phyloP scores from a whole-genome alignment of 2,329 filamentous ascomycete species.

The Exophiala spinifera region DNA sequence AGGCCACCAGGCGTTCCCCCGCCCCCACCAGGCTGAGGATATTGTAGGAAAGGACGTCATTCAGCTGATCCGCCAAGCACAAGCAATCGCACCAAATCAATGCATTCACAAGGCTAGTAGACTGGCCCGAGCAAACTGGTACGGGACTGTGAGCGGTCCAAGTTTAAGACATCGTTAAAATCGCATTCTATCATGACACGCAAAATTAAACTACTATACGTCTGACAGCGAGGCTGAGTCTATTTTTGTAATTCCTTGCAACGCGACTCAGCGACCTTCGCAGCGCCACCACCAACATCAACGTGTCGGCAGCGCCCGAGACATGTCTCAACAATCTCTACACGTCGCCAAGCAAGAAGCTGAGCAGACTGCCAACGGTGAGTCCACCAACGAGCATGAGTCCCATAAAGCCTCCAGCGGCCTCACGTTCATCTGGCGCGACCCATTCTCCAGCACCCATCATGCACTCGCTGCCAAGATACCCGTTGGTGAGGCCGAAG shows the following conservation, averaged over 20 bases:
- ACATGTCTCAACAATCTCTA: conserved; percentile 11
- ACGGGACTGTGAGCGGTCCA: neutral
- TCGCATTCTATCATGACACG: neutral
- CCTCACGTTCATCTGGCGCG: conserved; percentile 76
- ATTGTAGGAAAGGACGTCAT: neutral
- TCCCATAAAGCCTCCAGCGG: conserved; percentile 90
- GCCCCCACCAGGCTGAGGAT: no score
- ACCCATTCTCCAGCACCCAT: conserved; percentile 84
- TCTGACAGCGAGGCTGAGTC: neutral
- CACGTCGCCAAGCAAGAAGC: conserved; percentile 64
- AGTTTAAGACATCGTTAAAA: neutral
- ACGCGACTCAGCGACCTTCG: neutral
- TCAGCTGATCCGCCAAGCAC: neutral
- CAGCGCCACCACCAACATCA: neutral
- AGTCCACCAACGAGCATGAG: conserved; percentile 82
- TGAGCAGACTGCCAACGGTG: conserved; percentile 80
- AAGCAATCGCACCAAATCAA: neutral
- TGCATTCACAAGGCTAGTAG: neutral
- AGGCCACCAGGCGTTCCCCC: no score
- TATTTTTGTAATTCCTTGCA: no score
- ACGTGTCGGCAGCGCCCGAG: neutral
- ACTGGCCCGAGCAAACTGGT: neutral
- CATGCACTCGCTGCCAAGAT: conserved; percentile 83
- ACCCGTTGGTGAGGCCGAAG: conserved; percentile 85
- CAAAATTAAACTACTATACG: no score